These are phyloP conservation scores for Cyclotella baltica DNA, from an alignment of 108 stramenopile species.

Conservation along the genomic window DNA sequence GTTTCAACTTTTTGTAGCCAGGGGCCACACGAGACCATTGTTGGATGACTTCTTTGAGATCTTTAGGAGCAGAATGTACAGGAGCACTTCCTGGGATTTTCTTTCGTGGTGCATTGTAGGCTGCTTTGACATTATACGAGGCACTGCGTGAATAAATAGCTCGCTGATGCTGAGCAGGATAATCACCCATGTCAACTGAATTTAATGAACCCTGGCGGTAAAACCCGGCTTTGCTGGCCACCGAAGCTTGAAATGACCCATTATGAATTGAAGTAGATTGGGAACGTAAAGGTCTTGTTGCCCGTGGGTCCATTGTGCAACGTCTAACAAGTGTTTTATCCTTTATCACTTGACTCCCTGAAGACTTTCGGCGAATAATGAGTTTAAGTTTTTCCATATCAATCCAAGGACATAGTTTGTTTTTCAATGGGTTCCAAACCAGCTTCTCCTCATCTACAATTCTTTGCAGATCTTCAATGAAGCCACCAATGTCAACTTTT, in stretches of 20 bases:
- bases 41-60: conserved; percentile 23
- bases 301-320: no score
- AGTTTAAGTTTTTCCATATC: conserved; percentile 31
- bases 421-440: conserved; percentile 55
- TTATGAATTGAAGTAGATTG: no score
- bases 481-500: background rate
- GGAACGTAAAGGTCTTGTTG: no score
- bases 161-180: no score
- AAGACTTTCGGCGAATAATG: background rate
- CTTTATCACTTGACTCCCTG: background rate
- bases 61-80: background rate
- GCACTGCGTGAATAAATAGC: background rate
- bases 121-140: background rate
- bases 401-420: conserved; percentile 55
- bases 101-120: background rate
- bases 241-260: background rate
- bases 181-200: no score
- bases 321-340: no score
- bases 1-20: conserved; percentile 19
- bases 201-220: no score
- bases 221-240: no score
- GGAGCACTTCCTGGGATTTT: no score
- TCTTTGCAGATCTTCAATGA: background rate
- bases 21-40: conserved; percentile 43
- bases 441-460: conserved; percentile 39